Evolutionary conservation across 208 protist genomes (phyloP).

Genomic region (Crithidia thermophila): DNA sequence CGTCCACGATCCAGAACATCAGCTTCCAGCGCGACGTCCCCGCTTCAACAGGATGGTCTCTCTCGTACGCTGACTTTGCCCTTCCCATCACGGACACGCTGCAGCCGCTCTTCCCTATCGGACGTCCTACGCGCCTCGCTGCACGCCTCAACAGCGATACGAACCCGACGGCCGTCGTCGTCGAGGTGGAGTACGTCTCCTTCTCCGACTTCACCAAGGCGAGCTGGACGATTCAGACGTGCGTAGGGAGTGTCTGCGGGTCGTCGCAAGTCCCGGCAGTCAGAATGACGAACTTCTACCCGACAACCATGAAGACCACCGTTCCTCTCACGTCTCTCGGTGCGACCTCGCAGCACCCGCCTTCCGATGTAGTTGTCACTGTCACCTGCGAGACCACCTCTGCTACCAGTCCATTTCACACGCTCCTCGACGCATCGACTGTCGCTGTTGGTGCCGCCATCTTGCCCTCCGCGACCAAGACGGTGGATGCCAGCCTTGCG

Average conservation of each 20-base stretch:
- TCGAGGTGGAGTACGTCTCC: constrained; percentile 31
- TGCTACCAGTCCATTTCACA: constrained; percentile 5
- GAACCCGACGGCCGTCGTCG: constrained; percentile 15
- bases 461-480: background rate
- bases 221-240: constrained; percentile 29
- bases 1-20: constrained; percentile 23
- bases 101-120: constrained; percentile 32
- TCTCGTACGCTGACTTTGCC: constrained; percentile 28
- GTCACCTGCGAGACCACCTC: constrained; percentile 11
- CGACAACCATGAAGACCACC: constrained; percentile 7
- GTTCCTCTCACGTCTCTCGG: constrained; percentile 2
- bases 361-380: background rate
- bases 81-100: constrained; percentile 27
- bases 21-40: constrained; percentile 36
- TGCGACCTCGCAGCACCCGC: background rate
- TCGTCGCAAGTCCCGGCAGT: background rate
- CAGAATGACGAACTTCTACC: constrained; percentile 2
- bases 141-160: constrained; percentile 13
- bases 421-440: constrained; percentile 10
- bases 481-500: constrained; percentile 17
- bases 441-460: constrained; percentile 4
- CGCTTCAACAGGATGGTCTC: constrained; percentile 25
- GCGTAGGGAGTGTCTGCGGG: constrained; percentile 2
- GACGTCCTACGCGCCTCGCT: constrained; percentile 27
- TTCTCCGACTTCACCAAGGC: constrained; percentile 30